Base-by-base conservation (phyloP, 768 basidiomycete species). In the Hericium coralloides region DNA sequence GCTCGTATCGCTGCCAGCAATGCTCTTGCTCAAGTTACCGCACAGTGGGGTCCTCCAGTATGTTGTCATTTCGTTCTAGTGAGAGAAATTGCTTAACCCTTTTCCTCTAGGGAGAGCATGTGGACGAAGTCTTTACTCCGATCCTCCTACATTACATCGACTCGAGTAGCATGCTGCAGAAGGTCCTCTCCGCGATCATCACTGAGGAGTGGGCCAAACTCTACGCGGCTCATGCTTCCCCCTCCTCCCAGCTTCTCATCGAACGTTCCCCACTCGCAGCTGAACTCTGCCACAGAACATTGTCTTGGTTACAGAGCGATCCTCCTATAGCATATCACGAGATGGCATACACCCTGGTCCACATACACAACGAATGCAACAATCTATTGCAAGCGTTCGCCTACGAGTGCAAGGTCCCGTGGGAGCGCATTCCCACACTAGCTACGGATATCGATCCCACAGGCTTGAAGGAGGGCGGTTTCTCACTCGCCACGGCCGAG, bases 101-200 rank as follows among this genome's bases (percentile, higher is more conserved):
- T 20, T 43, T 4, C n/a, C 17, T 20, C 14, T 38, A 71, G 70
- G 58, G 56, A n/a, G 60, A 76, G 66, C 69, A 72, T 3, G 73
- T 83, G 50, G 86, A 87, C 48, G 74, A 79, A n/a, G 75, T 82
- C 50, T 92, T 95, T 67, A 78, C 81, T 45, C 84, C 87, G 1
- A 84, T 90, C 51, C 77, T 98, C 8, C 60, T 79, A 4, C 85
- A 91, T 66, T 93, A 97, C 63, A 72, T 93, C 64, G 81, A 85
- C 50, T 95, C 95, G 2, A 81, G 86, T 6, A 94, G 92, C 65
- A 95, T 95, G 80, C 78, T 98, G 15, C 95, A 97, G 66, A 89
- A 89, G 61, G 84, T 93, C 67, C 70, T 98, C 45, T 74, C 87
- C n/a, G 87, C 92, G 17, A 80, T 90, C 51, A 78, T 98, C 57